Percentiles rank a stretch among this genome's conserved stretches.
phyloP scores from a whole-genome alignment of 306 rosid species.

The Malus sieversii region DNA sequence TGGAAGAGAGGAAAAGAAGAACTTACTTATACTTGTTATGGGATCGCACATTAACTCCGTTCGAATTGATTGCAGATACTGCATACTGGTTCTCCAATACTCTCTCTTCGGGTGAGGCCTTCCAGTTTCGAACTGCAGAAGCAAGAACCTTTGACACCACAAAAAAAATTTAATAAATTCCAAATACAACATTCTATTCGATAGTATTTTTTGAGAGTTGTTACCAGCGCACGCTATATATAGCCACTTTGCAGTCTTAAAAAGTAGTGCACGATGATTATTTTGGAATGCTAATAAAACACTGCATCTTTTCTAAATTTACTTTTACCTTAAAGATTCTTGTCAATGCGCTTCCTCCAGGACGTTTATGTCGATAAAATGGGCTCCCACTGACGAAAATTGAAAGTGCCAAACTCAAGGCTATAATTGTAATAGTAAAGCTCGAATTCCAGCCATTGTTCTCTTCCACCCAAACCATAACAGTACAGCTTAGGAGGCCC shows the following conservation, averaged over 20 bases:
- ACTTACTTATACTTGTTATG: constrained; percentile 16
- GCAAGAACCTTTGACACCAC: constrained; percentile 14
- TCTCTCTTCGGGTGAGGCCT: neutral
- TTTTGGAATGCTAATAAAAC: neutral
- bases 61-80: neutral
- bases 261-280: neutral
- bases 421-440: constrained; percentile 11
- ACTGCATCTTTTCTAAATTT: neutral
- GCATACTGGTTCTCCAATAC: neutral
- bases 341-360: constrained; percentile 26
- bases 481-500: constrained; percentile 18
- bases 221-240: neutral
- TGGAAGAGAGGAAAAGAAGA: neutral
- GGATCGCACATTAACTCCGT: neutral
- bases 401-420: constrained; percentile 7
- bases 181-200: neutral
- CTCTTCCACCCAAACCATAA: constrained; percentile 36
- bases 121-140: constrained; percentile 14
- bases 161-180: neutral
- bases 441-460: constrained; percentile 29
- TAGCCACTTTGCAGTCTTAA: neutral
- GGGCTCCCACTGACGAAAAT: constrained; percentile 19
- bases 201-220: neutral
- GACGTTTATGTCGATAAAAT: constrained; percentile 21
- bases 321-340: constrained; percentile 21